phyloP scores from a whole-genome alignment of 2,329 filamentous ascomycete species.

The Alternaria hordeiaustralica region DNA sequence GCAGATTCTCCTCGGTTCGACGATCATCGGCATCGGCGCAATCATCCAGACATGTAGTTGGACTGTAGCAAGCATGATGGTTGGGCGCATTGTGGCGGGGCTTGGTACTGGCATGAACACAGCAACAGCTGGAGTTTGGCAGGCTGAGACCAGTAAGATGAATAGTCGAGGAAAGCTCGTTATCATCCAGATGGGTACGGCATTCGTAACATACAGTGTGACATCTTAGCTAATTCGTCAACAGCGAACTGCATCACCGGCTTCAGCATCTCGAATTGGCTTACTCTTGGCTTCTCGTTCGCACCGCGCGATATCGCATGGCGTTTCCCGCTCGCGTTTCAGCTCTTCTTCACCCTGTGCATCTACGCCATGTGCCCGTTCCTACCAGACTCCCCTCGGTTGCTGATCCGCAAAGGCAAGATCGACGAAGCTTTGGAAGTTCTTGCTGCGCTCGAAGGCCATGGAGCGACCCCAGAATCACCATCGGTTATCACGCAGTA shows the following conservation, averaged over 20 bases:
- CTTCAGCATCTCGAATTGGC: conserved; percentile 54
- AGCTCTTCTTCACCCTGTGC: conserved; percentile 64
- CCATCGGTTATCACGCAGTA: conserved; percentile 44
- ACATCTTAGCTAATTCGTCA: neutral
- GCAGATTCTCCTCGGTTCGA: conserved; percentile 64
- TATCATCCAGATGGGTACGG: conserved; percentile 53
- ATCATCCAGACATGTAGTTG: conserved; percentile 48
- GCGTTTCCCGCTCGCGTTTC: conserved; percentile 61
- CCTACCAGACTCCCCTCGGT: conserved; percentile 53
- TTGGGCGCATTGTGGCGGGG: conserved; percentile 52
- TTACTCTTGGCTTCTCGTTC: conserved; percentile 53
- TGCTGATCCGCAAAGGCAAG: conserved; percentile 60
- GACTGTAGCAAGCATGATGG: conserved; percentile 48
- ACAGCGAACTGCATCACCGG: conserved; percentile 52
- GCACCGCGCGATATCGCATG: conserved; percentile 44
- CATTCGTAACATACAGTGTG: neutral
- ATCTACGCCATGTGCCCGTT: conserved; percentile 59
- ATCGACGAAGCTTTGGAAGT: conserved; percentile 53
- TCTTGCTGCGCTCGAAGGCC: conserved; percentile 48
- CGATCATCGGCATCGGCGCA: conserved; percentile 48
- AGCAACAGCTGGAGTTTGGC: conserved; percentile 57
- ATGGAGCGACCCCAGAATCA: conserved; percentile 47
- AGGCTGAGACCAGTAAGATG: conserved; percentile 56
- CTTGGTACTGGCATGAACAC: conserved; percentile 59
- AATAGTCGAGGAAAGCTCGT: conserved; percentile 55